Evolutionary conservation across 495 filamentous ascomycete species (phyloP), one percentile per base, ranked within the genome.

Genomic region (Aspergillus baeticus): DNA sequence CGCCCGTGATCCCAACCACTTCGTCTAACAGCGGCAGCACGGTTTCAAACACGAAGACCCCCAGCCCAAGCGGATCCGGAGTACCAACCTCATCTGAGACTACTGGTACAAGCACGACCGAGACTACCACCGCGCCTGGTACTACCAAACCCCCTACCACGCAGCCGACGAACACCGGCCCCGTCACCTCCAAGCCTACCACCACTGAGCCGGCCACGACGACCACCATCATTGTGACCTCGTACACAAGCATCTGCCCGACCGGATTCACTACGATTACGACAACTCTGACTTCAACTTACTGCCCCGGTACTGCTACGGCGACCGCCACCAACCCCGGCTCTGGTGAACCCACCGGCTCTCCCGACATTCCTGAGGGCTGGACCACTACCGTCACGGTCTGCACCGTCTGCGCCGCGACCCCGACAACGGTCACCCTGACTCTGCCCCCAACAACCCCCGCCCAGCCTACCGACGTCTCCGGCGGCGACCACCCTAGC

Each of bases 341-440:
- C 20, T 54, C 63, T 5, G 62, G 57, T 6, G 33, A 46, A 31
- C 42, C 52, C 0, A 47, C 58, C 22, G 20, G 11, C 6, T 66
- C 63, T 2, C 53, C 57, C 0, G 58, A 64, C 29, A 63, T 77
- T 6, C 73, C 74, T 2, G 68, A 73, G 39, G 76, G 76, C 54
- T 79, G 77, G 72, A 76, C 71, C 21, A 75, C 73, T 10, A 79
- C 74, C n/a, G 75, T 74, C 8, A 74, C 70, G n/a, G 71, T 75
- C 39, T 81, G 77, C 72, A 74, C 68, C 7, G 63, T 70, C 8
- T 80, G 77, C 57, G 74, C 65, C 29, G 63, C 72, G 20, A 72
- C 69, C 10, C 69, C 73, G 0, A 70, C 69, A 1, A 69, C 73
- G 5, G 70, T 76, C 42, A 79, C 75, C n/a, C 63, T 78, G 39